These are phyloP conservation scores for Hypsizygus ulmarius DNA, from an alignment of 1,284 basidiomycete genomes.

Conservation along the genomic window DNA sequence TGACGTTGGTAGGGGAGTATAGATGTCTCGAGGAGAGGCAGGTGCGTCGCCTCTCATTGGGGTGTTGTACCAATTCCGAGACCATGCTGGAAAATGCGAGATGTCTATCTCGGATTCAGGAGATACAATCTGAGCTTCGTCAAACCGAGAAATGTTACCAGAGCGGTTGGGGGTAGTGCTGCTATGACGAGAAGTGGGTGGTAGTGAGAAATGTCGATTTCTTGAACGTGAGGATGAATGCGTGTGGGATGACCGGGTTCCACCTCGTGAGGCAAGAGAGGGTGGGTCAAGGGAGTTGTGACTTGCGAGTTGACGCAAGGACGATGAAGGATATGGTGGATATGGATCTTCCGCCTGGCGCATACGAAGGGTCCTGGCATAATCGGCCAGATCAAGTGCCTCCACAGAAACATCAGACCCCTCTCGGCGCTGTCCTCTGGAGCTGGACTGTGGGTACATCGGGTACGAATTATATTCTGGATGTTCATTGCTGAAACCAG, in stretches of 20 bases:
- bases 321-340: constrained; percentile 30
- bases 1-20: constrained; percentile 33
- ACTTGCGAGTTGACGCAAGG: constrained; percentile 35
- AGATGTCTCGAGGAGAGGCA: constrained; percentile 31
- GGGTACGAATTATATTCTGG: constrained; percentile 9
- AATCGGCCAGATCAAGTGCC: constrained; percentile 69
- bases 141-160: constrained; percentile 20
- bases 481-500: constrained; percentile 23
- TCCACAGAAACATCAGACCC: constrained; percentile 64
- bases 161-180: constrained; percentile 16
- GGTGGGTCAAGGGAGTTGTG: constrained; percentile 39
- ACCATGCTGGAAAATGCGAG: constrained; percentile 59
- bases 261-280: constrained; percentile 46
- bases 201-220: constrained; percentile 49
- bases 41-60: constrained; percentile 22
- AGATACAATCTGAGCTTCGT: constrained; percentile 19
- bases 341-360: constrained; percentile 35
- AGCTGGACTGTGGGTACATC: constrained; percentile 5
- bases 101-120: constrained; percentile 51
- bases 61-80: constrained; percentile 53
- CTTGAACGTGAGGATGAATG: constrained; percentile 33
- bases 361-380: constrained; percentile 47
- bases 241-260: constrained; percentile 41
- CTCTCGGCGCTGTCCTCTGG: constrained; percentile 35
- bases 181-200: constrained; percentile 32